Conservation (phyloP, 257 asterid species). For the Solanum chilense region DNA sequence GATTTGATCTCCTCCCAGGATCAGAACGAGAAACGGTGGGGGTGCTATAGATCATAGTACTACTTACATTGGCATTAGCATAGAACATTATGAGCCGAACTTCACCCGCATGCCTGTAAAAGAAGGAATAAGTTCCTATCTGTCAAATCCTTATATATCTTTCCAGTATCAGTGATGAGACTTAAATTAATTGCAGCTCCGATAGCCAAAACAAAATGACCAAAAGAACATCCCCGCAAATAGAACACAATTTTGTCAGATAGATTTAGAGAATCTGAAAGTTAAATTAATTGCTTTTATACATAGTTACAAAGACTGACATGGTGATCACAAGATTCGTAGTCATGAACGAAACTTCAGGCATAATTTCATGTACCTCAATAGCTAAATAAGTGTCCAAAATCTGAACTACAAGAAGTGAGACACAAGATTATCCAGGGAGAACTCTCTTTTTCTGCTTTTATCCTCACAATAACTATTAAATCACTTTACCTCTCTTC, state of each 20-base stretch:
- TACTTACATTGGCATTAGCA: conserved; percentile 55
- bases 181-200: not conserved
- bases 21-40: not conserved
- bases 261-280: not conserved
- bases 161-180: not conserved
- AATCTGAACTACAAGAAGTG: not conserved
- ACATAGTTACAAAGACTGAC: not conserved
- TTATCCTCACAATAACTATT: not conserved
- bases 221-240: not conserved
- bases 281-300: not conserved
- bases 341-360: not conserved
- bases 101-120: conserved; percentile 78
- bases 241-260: not conserved
- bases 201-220: not conserved
- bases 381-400: not conserved
- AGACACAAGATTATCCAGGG: not conserved
- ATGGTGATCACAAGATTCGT: not conserved
- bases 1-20: not conserved
- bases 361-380: not conserved
- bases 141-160: not conserved
- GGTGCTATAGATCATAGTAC: not conserved
- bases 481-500: not conserved
- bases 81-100: conserved; percentile 79
- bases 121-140: not conserved
- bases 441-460: not conserved